A percentile compares a stretch with the other conserved stretches of the same genome.
These are phyloP conservation scores for Juglanconis sp. DNA, from an alignment of 2,329 filamentous ascomycete species.

Conservation along the genomic window DNA sequence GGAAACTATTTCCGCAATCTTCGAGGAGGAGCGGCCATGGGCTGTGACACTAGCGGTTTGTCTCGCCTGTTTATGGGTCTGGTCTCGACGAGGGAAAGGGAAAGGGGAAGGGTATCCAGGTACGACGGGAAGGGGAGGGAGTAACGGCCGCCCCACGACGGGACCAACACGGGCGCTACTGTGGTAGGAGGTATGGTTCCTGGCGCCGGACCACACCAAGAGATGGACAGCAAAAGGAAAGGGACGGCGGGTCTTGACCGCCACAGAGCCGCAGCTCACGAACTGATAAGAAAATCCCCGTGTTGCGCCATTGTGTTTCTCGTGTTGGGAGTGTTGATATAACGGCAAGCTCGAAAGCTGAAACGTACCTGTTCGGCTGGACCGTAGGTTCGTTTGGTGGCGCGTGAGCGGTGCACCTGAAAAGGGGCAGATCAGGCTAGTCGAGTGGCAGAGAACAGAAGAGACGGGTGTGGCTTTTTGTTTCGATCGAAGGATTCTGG, in stretches of 20 bases:
- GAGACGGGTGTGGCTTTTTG: too few species aligned
- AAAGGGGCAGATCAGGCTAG: neutral
- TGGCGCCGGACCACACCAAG: neutral
- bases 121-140: neutral
- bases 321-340: neutral
- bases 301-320: neutral
- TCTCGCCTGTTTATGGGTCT: constrained; percentile 8
- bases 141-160: constrained; percentile 1
- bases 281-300: constrained; percentile 5
- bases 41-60: constrained; percentile 1
- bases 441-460: neutral
- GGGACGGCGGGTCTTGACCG: constrained; percentile 7
- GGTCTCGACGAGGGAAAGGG: neutral
- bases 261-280: neutral
- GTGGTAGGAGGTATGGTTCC: neutral
- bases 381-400: neutral
- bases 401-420: neutral
- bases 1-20: neutral
- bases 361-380: constrained; percentile 15
- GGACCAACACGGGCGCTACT: neutral
- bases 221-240: neutral
- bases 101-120: neutral
- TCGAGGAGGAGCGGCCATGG: constrained; percentile 1
- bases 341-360: neutral
- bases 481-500: too few species aligned